These are phyloP conservation scores for Kokia cookei DNA, from an alignment of 441 rosid species.

Conservation along the genomic window DNA sequence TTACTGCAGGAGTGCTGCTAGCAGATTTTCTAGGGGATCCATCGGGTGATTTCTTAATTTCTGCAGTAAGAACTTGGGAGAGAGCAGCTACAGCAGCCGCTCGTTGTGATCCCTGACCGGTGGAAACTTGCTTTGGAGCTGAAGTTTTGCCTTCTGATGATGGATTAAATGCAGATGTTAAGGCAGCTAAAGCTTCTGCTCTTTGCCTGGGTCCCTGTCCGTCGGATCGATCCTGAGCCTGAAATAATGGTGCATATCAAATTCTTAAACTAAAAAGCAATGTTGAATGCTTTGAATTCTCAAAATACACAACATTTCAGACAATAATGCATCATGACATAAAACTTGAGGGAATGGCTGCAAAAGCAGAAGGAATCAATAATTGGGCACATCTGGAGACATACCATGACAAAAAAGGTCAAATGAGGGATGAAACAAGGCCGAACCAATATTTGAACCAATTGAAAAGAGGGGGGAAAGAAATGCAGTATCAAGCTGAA, in stretches of 20 bases:
- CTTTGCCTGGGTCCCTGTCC: conserved; percentile 89
- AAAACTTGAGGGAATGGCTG: background rate
- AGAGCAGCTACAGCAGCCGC: conserved; percentile 99
- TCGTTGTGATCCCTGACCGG: conserved; percentile 78
- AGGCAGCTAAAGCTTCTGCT: conserved; percentile 97
- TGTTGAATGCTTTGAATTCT: background rate
- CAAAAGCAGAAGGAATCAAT: background rate
- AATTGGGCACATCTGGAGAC: background rate
- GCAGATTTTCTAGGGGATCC: conserved; percentile 52
- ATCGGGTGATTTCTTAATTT: conserved; percentile 68
- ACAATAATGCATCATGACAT: background rate
- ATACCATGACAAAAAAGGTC: background rate
- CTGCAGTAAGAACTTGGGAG: conserved; percentile 88
- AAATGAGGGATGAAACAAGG: background rate
- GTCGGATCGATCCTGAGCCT: conserved; percentile 61
- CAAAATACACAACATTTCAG: background rate
- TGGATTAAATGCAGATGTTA: conserved; percentile 72
- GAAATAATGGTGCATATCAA: background rate
- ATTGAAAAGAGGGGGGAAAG: background rate
- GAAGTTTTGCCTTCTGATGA: conserved; percentile 46
- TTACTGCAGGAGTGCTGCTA: conserved; percentile 53
- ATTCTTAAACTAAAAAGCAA: background rate
- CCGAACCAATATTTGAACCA: background rate
- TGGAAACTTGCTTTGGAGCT: conserved; percentile 41
- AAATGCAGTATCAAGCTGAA: background rate